phyloP scores from a whole-genome alignment of 2,329 filamentous ascomycete genomes.

The Xylariaceae sp. region DNA sequence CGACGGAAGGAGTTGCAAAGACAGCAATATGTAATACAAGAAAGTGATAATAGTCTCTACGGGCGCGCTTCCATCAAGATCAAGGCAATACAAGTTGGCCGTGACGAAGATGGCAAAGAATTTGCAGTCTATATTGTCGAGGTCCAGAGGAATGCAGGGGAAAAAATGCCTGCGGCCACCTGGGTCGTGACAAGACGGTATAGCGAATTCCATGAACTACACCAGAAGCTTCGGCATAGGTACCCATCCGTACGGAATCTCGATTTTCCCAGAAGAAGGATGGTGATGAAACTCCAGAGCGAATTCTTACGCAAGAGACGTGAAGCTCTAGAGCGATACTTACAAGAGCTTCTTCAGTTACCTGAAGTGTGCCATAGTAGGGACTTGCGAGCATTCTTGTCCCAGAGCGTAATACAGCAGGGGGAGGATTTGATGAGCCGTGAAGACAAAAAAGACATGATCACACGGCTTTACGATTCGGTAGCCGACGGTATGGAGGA shows the following conservation, averaged over 20 bases:
- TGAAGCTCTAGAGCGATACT: constrained; percentile 76
- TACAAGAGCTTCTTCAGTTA: constrained; percentile 74
- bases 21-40: constrained; percentile 95
- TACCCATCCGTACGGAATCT: constrained; percentile 86
- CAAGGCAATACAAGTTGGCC: constrained; percentile 86
- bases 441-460: constrained; percentile 77
- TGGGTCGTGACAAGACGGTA: constrained; percentile 93
- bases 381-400: constrained; percentile 87
- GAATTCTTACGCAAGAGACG: constrained; percentile 92
- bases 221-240: constrained; percentile 77
- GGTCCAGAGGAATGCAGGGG: constrained; percentile 82
- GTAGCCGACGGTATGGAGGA: constrained; percentile 98
- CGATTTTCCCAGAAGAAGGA: constrained; percentile 85
- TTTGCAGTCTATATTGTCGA: constrained; percentile 92
- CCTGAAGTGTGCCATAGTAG: constrained; percentile 93
- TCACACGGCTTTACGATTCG: constrained; percentile 91
- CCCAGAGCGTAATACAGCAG: constrained; percentile 73
- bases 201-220: constrained; percentile 93
- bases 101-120: constrained; percentile 87
- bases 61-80: constrained; percentile 86
- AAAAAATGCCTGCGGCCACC: constrained; percentile 93
- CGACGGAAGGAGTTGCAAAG: constrained; percentile 90
- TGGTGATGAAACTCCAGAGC: constrained; percentile 94
- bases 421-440: constrained; percentile 53
- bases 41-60: constrained; percentile 95